Percentiles rank a stretch among this genome's conserved stretches.
phyloP scores from a whole-genome alignment of 2,329 filamentous ascomycete genomes.

The Cladosporium oxysporum region DNA sequence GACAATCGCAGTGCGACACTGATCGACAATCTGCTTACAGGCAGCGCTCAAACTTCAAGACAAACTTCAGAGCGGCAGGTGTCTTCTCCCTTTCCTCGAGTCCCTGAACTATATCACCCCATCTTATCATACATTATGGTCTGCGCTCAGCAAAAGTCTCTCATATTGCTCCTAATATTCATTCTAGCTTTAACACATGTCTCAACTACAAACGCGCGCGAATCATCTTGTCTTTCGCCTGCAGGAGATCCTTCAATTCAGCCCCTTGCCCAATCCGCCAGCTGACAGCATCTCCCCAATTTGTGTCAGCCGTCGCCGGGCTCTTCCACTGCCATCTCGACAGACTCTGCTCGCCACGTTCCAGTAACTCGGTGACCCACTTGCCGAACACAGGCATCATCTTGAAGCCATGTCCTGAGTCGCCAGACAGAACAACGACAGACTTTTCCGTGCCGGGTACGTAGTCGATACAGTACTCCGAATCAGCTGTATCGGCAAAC shows the following conservation, averaged over 20 bases:
- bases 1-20: not conserved
- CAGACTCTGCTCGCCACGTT: conserved; percentile 47
- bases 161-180: not conserved
- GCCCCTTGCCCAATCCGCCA: conserved; percentile 47
- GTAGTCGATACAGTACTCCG: conserved; percentile 62
- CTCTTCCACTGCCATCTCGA: conserved; percentile 57
- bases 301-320: conserved; percentile 33
- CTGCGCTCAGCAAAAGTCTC: not conserved
- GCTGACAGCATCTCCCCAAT: conserved; percentile 50
- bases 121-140: not conserved
- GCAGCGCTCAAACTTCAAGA: not conserved
- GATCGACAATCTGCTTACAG: not conserved
- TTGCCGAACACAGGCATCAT: conserved; percentile 61
- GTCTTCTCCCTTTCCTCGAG: not conserved
- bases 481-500: conserved; percentile 63
- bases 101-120: not conserved
- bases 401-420: conserved; percentile 65
- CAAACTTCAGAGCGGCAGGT: not conserved
- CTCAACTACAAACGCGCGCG: conserved; percentile 27
- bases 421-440: conserved; percentile 56
- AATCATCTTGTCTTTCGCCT: conserved; percentile 27
- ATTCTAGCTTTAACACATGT: not conserved
- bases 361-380: conserved; percentile 55
- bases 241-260: conserved; percentile 29
- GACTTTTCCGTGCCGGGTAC: conserved; percentile 52